Percentiles rank a stretch among this genome's conserved stretches.
phyloP scores from a whole-genome alignment of 495 filamentous ascomycete species.

The Patellaria atrata region DNA sequence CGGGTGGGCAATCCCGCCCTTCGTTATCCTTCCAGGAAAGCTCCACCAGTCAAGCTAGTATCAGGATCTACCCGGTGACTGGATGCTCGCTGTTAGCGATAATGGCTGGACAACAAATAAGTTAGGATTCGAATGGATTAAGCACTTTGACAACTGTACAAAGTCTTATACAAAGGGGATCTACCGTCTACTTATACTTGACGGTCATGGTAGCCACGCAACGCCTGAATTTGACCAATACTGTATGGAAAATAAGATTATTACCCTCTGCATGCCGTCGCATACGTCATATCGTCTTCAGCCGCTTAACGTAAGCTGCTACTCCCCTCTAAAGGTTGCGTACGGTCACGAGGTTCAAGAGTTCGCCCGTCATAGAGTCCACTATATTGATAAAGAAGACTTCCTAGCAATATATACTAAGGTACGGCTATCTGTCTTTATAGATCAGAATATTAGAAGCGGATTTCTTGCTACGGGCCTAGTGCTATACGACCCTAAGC shows the following conservation, averaged over 20 bases:
- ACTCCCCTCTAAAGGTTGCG: constrained; percentile 4
- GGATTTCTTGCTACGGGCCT: constrained; percentile 6
- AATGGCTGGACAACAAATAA: constrained; percentile 8
- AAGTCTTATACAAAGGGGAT: constrained; percentile 1
- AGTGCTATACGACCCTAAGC: constrained; percentile 1
- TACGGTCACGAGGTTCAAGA: constrained; percentile 8
- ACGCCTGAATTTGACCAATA: constrained; percentile 4
- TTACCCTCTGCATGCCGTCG: constrained; percentile 9
- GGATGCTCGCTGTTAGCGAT: constrained; percentile 1
- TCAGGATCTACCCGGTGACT: constrained; percentile 1
- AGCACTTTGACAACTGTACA: constrained; percentile 11
- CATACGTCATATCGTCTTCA: constrained; percentile 12
- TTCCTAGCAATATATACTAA: constrained; percentile 1
- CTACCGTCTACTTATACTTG: constrained; percentile 8
- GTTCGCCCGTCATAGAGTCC: constrained; percentile 1
- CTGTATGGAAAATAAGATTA: constrained; percentile 8
- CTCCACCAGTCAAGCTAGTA: constrained; percentile 4
- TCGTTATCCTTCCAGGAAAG: constrained; percentile 2
- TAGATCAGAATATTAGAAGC: constrained; percentile 1
- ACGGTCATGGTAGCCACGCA: constrained; percentile 12
- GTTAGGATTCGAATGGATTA: constrained; percentile 7
- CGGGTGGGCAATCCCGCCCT: constrained; percentile 7
- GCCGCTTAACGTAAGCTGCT: constrained; percentile 13
- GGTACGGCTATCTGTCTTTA: constrained; percentile 1
- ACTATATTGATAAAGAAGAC: constrained; percentile 3